A percentile compares a stretch with the other conserved stretches of the same genome.
Evolutionary conservation across 164 flowering plant genomes (phyloP).

Genomic region (Vitis amurensis): DNA sequence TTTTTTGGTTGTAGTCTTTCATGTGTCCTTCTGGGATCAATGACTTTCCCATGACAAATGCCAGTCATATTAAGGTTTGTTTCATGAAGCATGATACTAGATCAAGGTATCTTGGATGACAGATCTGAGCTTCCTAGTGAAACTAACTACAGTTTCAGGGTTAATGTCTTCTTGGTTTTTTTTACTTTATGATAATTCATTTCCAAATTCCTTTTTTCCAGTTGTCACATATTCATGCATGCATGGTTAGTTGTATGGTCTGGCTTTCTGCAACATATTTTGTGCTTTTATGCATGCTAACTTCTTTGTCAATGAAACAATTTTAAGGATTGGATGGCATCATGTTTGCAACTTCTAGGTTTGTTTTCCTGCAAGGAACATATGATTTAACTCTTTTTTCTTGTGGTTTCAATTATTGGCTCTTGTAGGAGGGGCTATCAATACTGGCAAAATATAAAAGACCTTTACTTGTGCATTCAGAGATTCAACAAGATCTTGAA

Average conservation of each 20-base stretch:
- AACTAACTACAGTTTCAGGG: too few species aligned
- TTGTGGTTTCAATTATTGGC: slow-evolving; percentile 7
- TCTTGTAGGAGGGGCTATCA: slow-evolving; percentile 66
- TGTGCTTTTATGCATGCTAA: too few species aligned
- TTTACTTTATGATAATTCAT: neutral
- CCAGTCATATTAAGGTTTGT: slow-evolving; percentile 86
- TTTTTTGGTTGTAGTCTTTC: slow-evolving; percentile 68
- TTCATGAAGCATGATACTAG: neutral
- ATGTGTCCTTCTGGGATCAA: slow-evolving; percentile 99
- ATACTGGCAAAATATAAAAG: slow-evolving; percentile 80
- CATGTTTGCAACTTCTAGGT: neutral
- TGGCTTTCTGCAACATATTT: too few species aligned
- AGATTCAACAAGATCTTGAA: slow-evolving; percentile 51
- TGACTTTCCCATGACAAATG: slow-evolving; percentile 96
- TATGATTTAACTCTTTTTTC: neutral
- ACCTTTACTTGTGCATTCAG: slow-evolving; percentile 97
- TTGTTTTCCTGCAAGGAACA: neutral
- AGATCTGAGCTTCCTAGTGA: neutral
- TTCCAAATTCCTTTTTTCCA: neutral
- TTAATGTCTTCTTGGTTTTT: neutral
- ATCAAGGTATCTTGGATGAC: neutral
- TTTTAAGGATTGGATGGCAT: too few species aligned
- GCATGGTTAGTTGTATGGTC: too few species aligned
- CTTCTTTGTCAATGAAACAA: too few species aligned
- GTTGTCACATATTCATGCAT: too few species aligned